These are phyloP conservation scores for Ramaria rubella DNA, from an alignment of 768 basidiomycete genomes.

Conservation along the genomic window DNA sequence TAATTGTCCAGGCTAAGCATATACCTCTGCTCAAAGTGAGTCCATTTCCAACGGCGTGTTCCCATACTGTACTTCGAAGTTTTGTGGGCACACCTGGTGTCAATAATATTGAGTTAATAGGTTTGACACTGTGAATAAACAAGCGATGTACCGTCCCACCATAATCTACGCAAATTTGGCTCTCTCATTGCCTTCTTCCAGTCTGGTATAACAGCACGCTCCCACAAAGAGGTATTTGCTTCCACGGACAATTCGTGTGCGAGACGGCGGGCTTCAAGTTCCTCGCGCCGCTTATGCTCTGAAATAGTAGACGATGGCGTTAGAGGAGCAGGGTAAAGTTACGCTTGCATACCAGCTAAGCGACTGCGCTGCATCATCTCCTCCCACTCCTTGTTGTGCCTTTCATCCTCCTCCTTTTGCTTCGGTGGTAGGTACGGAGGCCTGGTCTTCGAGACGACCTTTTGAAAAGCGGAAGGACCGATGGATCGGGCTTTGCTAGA, in stretches of 20 bases:
- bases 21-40: constrained; percentile 77
- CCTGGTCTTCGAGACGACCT: constrained; percentile 78
- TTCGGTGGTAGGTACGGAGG: constrained; percentile 85
- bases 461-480: constrained; percentile 69
- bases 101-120: neutral
- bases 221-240: constrained; percentile 67
- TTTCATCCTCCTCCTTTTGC: constrained; percentile 63
- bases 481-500: constrained; percentile 37
- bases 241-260: constrained; percentile 63
- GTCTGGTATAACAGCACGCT: constrained; percentile 72
- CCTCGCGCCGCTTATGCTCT: constrained; percentile 70
- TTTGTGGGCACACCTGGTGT: constrained; percentile 47
- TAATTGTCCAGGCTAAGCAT: neutral
- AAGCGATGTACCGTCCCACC: constrained; percentile 74
- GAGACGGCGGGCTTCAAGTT: constrained; percentile 53
- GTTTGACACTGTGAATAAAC: neutral
- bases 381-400: constrained; percentile 82
- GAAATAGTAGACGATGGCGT: neutral
- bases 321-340: neutral
- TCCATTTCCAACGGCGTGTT: constrained; percentile 76
- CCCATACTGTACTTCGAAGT: constrained; percentile 76
- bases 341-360: constrained; percentile 47
- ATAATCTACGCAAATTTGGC: constrained; percentile 57
- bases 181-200: constrained; percentile 72
- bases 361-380: constrained; percentile 83